phyloP scores from a whole-genome alignment of 108 stramenopile species.

The Cyclotella choctawhatcheeana region DNA sequence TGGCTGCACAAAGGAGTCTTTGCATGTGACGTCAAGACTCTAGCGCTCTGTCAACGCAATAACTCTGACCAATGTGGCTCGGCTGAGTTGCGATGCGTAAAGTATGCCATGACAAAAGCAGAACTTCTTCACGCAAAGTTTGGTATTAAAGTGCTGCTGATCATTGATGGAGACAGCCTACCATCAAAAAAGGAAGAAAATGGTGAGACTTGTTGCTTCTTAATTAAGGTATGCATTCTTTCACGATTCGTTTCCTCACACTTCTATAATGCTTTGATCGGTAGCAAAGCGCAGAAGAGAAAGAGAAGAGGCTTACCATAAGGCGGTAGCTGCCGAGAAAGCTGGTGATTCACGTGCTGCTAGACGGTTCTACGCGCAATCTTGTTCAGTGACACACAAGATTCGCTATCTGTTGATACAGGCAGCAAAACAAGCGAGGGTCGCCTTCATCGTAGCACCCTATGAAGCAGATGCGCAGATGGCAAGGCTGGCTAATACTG shows the following conservation, averaged over 20 bases:
- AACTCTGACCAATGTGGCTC: conserved; percentile 9
- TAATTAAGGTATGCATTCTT: too few species aligned
- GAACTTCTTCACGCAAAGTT: conserved; percentile 48
- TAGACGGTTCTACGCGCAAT: conserved; percentile 54
- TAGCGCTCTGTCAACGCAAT: conserved; percentile 43
- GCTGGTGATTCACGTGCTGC: conserved; percentile 64
- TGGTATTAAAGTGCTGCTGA: conserved; percentile 68
- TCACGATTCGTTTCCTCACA: too few species aligned
- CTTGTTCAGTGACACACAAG: conserved; percentile 64
- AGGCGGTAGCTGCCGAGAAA: conserved; percentile 49
- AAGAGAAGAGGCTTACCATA: conserved; percentile 47
- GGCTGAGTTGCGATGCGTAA: conserved; percentile 49
- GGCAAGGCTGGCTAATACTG: conserved; percentile 69
- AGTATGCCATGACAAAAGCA: conserved; percentile 57
- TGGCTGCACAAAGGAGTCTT: conserved; percentile 61
- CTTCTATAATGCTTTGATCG: too few species aligned
- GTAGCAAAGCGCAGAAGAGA: conserved; percentile 54
- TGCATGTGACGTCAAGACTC: conserved; percentile 47
- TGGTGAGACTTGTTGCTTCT: too few species aligned
- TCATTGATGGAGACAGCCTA: conserved; percentile 81
- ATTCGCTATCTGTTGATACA: conserved; percentile 59
- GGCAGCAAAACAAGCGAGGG: conserved; percentile 38
- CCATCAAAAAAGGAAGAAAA: conserved; percentile 75
- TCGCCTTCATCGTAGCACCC: conserved; percentile 78
- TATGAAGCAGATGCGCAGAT: conserved; percentile 94